phyloP scores from a whole-genome alignment of 352 stramenopile genomes.

The Lagenidium sp. region DNA sequence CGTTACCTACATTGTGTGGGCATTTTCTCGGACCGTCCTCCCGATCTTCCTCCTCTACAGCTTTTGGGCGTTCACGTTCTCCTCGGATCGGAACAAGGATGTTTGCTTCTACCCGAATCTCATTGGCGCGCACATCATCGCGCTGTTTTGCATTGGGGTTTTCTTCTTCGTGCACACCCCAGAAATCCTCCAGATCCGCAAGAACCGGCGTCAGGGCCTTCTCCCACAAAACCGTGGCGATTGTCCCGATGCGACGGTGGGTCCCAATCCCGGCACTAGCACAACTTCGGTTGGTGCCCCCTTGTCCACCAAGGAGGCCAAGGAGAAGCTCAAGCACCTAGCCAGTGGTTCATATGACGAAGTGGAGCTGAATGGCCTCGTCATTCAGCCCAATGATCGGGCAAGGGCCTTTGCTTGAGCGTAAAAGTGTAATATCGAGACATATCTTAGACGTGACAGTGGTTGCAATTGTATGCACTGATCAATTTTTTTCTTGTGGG shows the following conservation, averaged over 20 bases:
- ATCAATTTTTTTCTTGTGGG: too few relatives aligned
- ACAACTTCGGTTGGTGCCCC: too few relatives aligned
- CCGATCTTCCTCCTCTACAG: conserved; percentile 69
- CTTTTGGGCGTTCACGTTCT: conserved; percentile 66
- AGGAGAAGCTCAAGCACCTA: conserved; percentile 16
- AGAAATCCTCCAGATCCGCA: conserved; percentile 28
- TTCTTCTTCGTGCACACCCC: conserved; percentile 79
- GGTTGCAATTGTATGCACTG: too few relatives aligned
- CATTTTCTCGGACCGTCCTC: conserved; percentile 56
- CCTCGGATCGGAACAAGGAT: conserved; percentile 61
- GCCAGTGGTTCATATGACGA: conserved; percentile 18
- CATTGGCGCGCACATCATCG: conserved; percentile 66
- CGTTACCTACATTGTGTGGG: conserved; percentile 66
- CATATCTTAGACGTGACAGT: too few relatives aligned
- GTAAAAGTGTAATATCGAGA: not conserved
- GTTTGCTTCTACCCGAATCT: conserved; percentile 74
- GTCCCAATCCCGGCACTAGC: too few relatives aligned
- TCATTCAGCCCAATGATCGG: conserved; percentile 2
- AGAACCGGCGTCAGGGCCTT: too few relatives aligned
- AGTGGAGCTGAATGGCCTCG: conserved; percentile 7
- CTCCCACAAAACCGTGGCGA: too few relatives aligned
- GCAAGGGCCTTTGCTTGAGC: conserved; percentile 12
- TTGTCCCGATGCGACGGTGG: too few relatives aligned
- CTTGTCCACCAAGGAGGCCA: too few relatives aligned
- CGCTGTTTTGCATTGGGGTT: conserved; percentile 71